Base-by-base conservation (phyloP, 108 stramenopile genomes). In the Cyclostephanos invisitatus region DNA sequence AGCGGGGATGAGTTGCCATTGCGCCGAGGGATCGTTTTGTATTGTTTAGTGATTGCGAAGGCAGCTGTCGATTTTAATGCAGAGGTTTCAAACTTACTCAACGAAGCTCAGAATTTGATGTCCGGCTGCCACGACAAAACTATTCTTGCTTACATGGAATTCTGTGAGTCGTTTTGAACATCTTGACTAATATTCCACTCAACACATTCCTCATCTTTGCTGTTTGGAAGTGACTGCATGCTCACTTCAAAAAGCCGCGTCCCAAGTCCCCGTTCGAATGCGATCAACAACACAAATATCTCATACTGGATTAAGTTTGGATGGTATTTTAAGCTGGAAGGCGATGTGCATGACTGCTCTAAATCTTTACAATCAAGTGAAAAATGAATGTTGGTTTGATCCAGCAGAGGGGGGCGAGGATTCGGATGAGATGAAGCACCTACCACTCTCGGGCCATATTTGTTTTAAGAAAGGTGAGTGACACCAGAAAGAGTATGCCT, bases 331-430 rank as follows among this genome's bases (percentile, higher is more conserved):
- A 32, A 64, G 63, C 32, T 78, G 77, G 77, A 44, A 66, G 14
- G 70, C 71, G 37, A 67, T 78, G 77, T 69, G 68, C 47, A 42
- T 29, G 24, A 61, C 27, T 50, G 44, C 50, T 4, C 47, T 78
- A 1, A 49, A 64, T 28, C 55, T 71, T 17, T 78, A 67, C 53
- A 65, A 78, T 32, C 68, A 71, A 66, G 77, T 78, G 27, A 71
- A 71, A 49, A 60, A 66, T 53, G 69, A 61, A 57, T 78, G 77
- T 28, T 78, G 77, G 77, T 78, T 78, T 57, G 77, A 78, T 46
- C 18, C 57, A 11, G 10, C 57, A 22, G 68, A 67, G 17, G 70
- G 51, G 0, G 62, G 25, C 49, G 59, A 63, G 18, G 46, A 65
- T n/a, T 18, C 47, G 20, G 63, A 78, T 49, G 65, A 78, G 58